phyloP scores from a whole-genome alignment of 495 filamentous ascomycete genomes.

The Neurospora sp. region DNA sequence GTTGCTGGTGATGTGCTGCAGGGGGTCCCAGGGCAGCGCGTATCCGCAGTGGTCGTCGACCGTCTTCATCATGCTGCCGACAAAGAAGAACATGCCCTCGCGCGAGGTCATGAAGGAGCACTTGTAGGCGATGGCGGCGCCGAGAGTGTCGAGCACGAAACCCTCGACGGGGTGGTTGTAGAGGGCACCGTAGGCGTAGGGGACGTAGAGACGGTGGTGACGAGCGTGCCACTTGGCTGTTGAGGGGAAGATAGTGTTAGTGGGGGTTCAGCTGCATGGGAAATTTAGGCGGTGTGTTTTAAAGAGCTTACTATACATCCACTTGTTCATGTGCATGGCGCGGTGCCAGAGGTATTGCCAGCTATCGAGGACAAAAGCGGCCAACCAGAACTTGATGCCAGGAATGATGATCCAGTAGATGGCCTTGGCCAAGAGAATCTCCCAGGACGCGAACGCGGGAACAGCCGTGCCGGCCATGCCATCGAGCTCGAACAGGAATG shows the following conservation, averaged over 20 bases:
- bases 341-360: conserved; percentile 98
- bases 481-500: conserved; percentile 40
- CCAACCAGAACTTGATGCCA: conserved; percentile 59
- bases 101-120: conserved; percentile 64
- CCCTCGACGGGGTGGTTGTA: conserved; percentile 95
- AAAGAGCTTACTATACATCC: conserved; percentile 78
- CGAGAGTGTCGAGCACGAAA: conserved; percentile 83
- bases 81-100: conserved; percentile 79
- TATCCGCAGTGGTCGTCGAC: conserved; percentile 98
- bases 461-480: conserved; percentile 29
- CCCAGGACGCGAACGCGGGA: conserved; percentile 61
- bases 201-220: conserved; percentile 92
- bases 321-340: conserved; percentile 88
- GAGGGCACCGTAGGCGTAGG: conserved; percentile 92
- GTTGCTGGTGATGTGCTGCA: conserved; percentile 84
- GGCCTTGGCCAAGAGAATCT: conserved; percentile 57
- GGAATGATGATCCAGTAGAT: conserved; percentile 77
- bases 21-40: conserved; percentile 84
- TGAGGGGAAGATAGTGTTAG: background rate
- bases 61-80: conserved; percentile 78
- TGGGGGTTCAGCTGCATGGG: background rate
- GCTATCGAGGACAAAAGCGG: conserved; percentile 70
- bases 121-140: conserved; percentile 73
- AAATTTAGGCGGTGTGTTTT: background rate
- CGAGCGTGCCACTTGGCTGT: conserved; percentile 75